Evolutionary conservation across 306 rosid genomes (phyloP).

Genomic region (Vachellia pachyceras): DNA sequence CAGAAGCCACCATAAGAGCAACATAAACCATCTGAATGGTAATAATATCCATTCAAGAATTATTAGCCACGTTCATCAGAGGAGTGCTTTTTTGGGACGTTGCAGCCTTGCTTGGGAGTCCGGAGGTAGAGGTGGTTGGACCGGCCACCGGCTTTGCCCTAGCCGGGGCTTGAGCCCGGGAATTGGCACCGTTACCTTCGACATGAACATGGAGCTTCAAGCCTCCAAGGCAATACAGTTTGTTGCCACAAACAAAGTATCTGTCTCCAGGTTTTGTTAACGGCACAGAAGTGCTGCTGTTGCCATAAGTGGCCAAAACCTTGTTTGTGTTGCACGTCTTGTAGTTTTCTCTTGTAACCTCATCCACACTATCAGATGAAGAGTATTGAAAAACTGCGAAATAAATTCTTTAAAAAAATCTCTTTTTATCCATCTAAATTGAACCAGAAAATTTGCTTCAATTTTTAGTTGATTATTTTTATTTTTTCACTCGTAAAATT

Average conservation of each 20-base stretch:
- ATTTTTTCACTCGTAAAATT: too few relatives aligned
- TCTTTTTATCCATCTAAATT: not conserved
- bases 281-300: slow-evolving; percentile 75
- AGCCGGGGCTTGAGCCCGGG: slow-evolving; percentile 56
- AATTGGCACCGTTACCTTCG: slow-evolving; percentile 40
- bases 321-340: slow-evolving; percentile 73
- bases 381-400: slow-evolving; percentile 74
- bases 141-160: slow-evolving; percentile 33
- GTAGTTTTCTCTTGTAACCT: slow-evolving; percentile 65
- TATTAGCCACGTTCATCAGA: slow-evolving; percentile 41
- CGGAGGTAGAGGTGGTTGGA: slow-evolving; percentile 23
- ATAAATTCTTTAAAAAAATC: not conserved
- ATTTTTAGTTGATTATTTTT: not conserved
- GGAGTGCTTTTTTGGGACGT: slow-evolving; percentile 56
- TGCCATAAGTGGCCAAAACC: slow-evolving; percentile 44
- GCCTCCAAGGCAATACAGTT: slow-evolving; percentile 81
- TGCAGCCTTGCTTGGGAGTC: slow-evolving; percentile 48
- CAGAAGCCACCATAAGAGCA: slow-evolving; percentile 10
- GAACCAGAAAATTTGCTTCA: not conserved
- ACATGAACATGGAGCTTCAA: slow-evolving; percentile 74
- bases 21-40: slow-evolving; percentile 27
- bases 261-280: slow-evolving; percentile 65
- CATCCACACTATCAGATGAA: slow-evolving; percentile 61
- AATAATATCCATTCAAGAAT: slow-evolving; percentile 6
- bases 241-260: slow-evolving; percentile 75